Percentiles rank a stretch among this genome's conserved stretches.
Evolutionary conservation across 106 monocot genomes (phyloP).

Genomic region (Iris macrosiphon): DNA sequence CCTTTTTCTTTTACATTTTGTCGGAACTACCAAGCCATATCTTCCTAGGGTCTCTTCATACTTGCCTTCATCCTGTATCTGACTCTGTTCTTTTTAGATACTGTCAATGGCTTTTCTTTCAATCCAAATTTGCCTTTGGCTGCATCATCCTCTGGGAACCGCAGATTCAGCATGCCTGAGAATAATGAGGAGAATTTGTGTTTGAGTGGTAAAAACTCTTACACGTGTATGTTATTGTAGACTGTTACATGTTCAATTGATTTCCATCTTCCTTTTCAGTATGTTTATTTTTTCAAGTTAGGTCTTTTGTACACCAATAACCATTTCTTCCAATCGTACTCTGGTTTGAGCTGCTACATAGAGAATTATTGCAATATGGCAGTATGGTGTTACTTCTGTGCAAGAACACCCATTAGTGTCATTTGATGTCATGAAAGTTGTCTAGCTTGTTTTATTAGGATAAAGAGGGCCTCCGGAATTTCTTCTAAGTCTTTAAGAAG

Average conservation of each 20-base stretch:
- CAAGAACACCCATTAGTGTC: too few relatives aligned
- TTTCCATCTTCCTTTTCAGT: neutral
- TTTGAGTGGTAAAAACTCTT: conserved; percentile 32
- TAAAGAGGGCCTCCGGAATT: too few relatives aligned
- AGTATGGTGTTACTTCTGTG: too few relatives aligned
- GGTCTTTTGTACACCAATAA: neutral
- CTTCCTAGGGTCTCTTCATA: too few relatives aligned
- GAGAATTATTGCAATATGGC: neutral
- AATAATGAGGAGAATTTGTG: conserved; percentile 24
- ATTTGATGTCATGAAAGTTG: too few relatives aligned
- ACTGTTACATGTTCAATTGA: neutral
- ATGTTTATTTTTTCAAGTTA: neutral
- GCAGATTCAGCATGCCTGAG: conserved; percentile 63
- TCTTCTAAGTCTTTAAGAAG: too few relatives aligned
- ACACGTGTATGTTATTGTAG: too few relatives aligned
- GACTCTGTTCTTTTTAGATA: conserved; percentile 49
- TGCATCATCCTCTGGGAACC: conserved; percentile 71
- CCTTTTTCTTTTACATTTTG: neutral
- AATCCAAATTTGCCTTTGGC: conserved; percentile 78
- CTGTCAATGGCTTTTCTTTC: conserved; percentile 84
- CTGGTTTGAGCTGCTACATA: neutral
- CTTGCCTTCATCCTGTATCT: neutral
- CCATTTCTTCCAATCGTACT: too few relatives aligned
- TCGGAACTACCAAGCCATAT: too few relatives aligned
- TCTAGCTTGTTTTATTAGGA: too few relatives aligned